These are phyloP conservation scores for Auxenochlorella pyrenoidosa DNA, from an alignment of 139 green algal genomes.

Conservation along the genomic window DNA sequence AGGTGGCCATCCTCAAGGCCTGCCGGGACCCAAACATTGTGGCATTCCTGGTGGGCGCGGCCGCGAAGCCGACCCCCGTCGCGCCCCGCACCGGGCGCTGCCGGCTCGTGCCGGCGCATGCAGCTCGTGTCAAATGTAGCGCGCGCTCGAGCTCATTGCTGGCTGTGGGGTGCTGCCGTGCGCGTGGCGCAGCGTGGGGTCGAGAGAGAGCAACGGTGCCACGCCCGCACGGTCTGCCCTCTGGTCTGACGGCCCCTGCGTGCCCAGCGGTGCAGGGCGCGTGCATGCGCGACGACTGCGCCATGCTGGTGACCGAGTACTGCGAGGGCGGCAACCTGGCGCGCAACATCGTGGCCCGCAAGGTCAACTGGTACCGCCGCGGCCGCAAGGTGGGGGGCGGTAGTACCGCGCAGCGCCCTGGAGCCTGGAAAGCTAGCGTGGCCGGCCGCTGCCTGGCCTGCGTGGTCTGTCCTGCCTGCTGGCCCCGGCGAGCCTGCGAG, in stretches of 20 bases:
- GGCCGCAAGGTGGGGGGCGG: constrained; percentile 2
- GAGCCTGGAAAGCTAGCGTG: not conserved
- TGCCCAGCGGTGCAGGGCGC: constrained; percentile 19
- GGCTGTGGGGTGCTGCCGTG: too few species aligned
- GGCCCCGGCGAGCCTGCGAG: too few species aligned
- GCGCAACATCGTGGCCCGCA: constrained; percentile 28
- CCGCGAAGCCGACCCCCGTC: too few species aligned
- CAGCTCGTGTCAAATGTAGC: too few species aligned
- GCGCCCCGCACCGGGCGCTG: too few species aligned
- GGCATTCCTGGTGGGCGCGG: constrained; percentile 43
- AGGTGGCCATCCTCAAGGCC: constrained; percentile 52
- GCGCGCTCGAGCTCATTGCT: too few species aligned
- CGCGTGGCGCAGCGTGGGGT: too few species aligned
- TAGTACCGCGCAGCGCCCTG: too few species aligned
- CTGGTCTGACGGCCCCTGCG: too few species aligned
- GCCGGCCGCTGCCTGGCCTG: not conserved
- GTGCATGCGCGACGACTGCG: constrained; percentile 26
- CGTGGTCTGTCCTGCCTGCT: not conserved
- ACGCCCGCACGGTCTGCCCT: too few species aligned
- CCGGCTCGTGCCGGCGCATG: too few species aligned
- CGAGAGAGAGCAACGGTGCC: too few species aligned
- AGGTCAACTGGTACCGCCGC: constrained; percentile 34
- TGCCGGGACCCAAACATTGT: constrained; percentile 59
- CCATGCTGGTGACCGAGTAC: constrained; percentile 59
- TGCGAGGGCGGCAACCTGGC: constrained; percentile 55